A percentile compares a stretch with the other conserved stretches of the same genome.
These are phyloP conservation scores for Zoysia pacifica DNA, from an alignment of 176 grass and related monocot genomes.

Conservation along the genomic window DNA sequence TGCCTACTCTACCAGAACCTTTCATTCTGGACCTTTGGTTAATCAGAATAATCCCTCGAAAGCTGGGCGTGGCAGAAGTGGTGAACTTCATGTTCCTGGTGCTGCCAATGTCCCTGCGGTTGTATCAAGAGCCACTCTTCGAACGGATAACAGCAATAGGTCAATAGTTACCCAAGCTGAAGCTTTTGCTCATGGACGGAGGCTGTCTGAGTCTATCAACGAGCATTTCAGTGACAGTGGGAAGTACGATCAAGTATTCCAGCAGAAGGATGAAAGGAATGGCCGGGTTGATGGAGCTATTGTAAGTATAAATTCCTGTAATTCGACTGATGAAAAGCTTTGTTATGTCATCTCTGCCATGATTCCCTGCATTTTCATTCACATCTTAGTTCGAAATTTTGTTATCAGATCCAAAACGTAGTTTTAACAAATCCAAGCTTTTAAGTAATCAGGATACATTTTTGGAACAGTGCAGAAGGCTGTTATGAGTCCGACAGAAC, in stretches of 20 bases:
- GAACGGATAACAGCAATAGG: conserved; percentile 33
- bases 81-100: conserved; percentile 43
- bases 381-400: not conserved
- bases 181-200: conserved; percentile 50
- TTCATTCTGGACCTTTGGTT: conserved; percentile 92
- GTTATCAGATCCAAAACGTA: not conserved
- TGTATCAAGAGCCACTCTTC: conserved; percentile 41
- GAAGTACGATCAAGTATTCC: conserved; percentile 68
- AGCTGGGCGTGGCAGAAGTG: conserved; percentile 43
- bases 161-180: conserved; percentile 42
- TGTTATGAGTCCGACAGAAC: not conserved
- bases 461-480: too few relatives aligned
- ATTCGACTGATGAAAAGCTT: not conserved
- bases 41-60: conserved; percentile 60
- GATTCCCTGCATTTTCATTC: not conserved
- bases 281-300: conserved; percentile 51
- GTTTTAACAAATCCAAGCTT: not conserved
- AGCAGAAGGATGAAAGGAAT: conserved; percentile 55
- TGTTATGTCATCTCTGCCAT: not conserved
- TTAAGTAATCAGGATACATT: not conserved
- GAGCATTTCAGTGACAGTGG: conserved; percentile 56
- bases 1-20: conserved; percentile 59
- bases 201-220: conserved; percentile 71
- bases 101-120: conserved; percentile 35
- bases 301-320: conserved; percentile 54